Base-by-base conservation (phyloP, 192 early-diverging fungal species). In the Coemansia aciculifera region DNA sequence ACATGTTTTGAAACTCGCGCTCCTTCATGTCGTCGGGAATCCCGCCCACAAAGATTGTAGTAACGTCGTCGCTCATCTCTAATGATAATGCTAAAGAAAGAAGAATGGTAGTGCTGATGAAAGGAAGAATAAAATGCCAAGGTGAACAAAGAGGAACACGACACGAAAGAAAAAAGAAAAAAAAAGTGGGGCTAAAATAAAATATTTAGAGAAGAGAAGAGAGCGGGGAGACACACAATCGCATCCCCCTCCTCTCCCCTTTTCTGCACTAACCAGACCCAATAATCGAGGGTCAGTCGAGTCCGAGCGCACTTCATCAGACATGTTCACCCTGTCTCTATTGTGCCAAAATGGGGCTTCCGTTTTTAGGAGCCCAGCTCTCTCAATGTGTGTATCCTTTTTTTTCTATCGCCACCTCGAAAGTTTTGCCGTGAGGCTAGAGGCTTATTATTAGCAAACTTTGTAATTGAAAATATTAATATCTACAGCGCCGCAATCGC, bases 1-100 rank as follows among this genome's bases (percentile, higher is more conserved):
- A 99, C 95, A 98, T 98, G 84, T 97, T 98, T 73, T 97, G 96
- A 72, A 99, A 99, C 81, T 99, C 98, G 46, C 98, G 86, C 80
- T 99, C 98, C 74, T 89, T 89, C 93, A 98, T 96, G 80, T 99
- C 98, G 23, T 98, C 95, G 21, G 98, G 98, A 69, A 99, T 98
- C 5, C 98, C 98, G 46, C 98, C 96, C 13, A 98, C 95, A 87
- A 99, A 99, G 69, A 99, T 98, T 71, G 98, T 99, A 24, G 95
- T 94, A 68, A 99, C 96, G 62, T 99, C 98, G 67, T 99, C 81
- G 62, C 72, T 73, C 80, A 82, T 82, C 42, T 8, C 17, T 56
- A 72, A 42, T 13, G 54, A 31, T 6, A 32, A 56, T 37, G 10
- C 23, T 39, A 39, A 64, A 64, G 5, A 19, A 29, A 27, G 59